Base-by-base conservation (phyloP, 768 basidiomycete genomes). In the Pleurotus eryngii region DNA sequence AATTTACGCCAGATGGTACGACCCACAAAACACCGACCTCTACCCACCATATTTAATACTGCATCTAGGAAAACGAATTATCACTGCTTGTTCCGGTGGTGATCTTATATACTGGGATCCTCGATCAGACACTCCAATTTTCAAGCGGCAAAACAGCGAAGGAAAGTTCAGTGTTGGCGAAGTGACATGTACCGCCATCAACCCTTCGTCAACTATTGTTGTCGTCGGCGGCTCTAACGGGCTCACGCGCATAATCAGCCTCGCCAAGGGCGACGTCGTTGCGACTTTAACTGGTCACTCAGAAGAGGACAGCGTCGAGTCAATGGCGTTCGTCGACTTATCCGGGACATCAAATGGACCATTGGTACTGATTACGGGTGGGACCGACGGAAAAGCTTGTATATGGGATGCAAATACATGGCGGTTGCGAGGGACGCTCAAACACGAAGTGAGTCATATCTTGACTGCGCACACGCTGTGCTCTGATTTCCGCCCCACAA, bases 361-460 rank as follows among this genome's bases (percentile, higher is more conserved):
- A 5, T 84, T 83, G 6, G 83, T 91, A 17, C 86, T 87, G 9
- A 84, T 92, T 0, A 93, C 90, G 2, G 95, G 91, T 9, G 94
- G 84, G 4, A 98, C 96, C 3, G 97, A 99, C 66, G 94, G 95
- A 0, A 95, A 93, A 67, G 89, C 86, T 15, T 93, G 90, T 64
- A 86, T 98, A 35, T 99, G 96, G 95, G 97, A 99, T 73, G 78
- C 95, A 43, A 81, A 81, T 49, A 95, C 92, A 22, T 92, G 92
- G 80, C 81, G 90, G 60, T 68, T 95, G 51, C 82, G 97, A 56
- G 81, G 87, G 15, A 94, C 90, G 12, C 74, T 97, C 5, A 77
- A 87, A 60, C 95, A 98, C 65, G 76, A 86, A 70, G 95, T 95
- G 60, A 51, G 83, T 75, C 14, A 1, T 9, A 2, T 12, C n/a